A percentile compares a stretch with the other conserved stretches of the same genome.
These are phyloP conservation scores for Xylaria castorea DNA, from an alignment of 495 filamentous ascomycete genomes.

Conservation along the genomic window DNA sequence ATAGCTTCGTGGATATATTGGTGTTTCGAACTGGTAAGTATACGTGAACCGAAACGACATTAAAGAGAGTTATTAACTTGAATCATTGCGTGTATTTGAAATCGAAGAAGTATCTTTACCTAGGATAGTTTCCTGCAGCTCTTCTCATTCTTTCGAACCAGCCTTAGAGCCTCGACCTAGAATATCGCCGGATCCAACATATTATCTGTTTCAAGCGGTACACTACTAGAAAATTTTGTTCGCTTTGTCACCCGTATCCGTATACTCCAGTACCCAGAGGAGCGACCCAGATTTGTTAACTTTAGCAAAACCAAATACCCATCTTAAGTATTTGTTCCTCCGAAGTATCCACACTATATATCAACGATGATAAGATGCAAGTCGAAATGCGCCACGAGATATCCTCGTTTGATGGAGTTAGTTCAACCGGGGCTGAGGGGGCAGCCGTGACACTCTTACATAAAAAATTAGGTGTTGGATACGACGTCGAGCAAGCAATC, in stretches of 20 bases:
- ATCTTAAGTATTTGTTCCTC: constrained; percentile 26
- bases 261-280: constrained; percentile 62
- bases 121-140: neutral
- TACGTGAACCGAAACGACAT: neutral
- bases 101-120: neutral
- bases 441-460: constrained; percentile 43
- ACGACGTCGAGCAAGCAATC: constrained; percentile 50
- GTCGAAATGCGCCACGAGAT: constrained; percentile 30
- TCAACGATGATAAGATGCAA: constrained; percentile 47
- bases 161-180: neutral
- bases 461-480: constrained; percentile 49
- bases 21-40: neutral
- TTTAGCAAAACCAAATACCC: constrained; percentile 30
- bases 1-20: neutral
- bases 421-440: constrained; percentile 47
- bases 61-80: no score
- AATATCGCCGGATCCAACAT: constrained; percentile 8
- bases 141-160: neutral
- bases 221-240: constrained; percentile 61
- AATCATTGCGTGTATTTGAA: neutral
- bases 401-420: constrained; percentile 61
- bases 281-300: constrained; percentile 36
- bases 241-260: constrained; percentile 57
- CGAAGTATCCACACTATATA: constrained; percentile 36
- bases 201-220: constrained; percentile 53